Percentiles rank a stretch among this genome's conserved stretches.
phyloP scores from a whole-genome alignment of 1,284 basidiomycete species.

The Xerocomus cyaneibrunnescens region DNA sequence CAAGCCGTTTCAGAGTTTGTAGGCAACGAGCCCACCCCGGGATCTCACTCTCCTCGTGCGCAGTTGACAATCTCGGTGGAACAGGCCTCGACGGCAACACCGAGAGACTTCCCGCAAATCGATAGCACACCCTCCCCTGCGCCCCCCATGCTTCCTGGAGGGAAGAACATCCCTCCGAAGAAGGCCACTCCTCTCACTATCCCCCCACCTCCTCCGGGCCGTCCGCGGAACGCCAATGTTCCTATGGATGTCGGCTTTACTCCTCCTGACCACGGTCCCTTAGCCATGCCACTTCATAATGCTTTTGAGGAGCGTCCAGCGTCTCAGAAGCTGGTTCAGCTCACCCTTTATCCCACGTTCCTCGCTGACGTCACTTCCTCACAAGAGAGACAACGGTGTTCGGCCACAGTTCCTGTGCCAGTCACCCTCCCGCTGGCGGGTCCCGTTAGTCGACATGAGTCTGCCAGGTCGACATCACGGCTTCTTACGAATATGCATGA shows the following conservation, averaged over 20 bases:
- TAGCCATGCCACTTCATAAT: constrained; percentile 56
- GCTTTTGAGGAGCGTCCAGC: constrained; percentile 40
- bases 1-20: constrained; percentile 22
- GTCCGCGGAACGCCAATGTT: constrained; percentile 33
- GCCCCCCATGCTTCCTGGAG: constrained; percentile 39
- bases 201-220: constrained; percentile 30
- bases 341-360: constrained; percentile 17
- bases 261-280: constrained; percentile 23
- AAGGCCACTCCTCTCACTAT: constrained; percentile 28
- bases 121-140: constrained; percentile 32
- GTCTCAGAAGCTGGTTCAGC: constrained; percentile 26
- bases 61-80: constrained; percentile 47
- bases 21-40: constrained; percentile 22
- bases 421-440: constrained; percentile 20
- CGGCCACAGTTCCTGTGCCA: constrained; percentile 30
- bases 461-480: constrained; percentile 44
- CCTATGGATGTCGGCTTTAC: constrained; percentile 27
- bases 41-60: constrained; percentile 32
- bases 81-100: constrained; percentile 28
- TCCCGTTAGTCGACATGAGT: constrained; percentile 28
- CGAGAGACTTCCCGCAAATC: constrained; percentile 35
- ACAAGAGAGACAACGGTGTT: constrained; percentile 30
- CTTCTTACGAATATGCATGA: constrained; percentile 48
- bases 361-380: constrained; percentile 2
- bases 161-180: constrained; percentile 35